Evolutionary conservation across 1,139 yeast species (phyloP).

Genomic region (Diutina mesorugosa): DNA sequence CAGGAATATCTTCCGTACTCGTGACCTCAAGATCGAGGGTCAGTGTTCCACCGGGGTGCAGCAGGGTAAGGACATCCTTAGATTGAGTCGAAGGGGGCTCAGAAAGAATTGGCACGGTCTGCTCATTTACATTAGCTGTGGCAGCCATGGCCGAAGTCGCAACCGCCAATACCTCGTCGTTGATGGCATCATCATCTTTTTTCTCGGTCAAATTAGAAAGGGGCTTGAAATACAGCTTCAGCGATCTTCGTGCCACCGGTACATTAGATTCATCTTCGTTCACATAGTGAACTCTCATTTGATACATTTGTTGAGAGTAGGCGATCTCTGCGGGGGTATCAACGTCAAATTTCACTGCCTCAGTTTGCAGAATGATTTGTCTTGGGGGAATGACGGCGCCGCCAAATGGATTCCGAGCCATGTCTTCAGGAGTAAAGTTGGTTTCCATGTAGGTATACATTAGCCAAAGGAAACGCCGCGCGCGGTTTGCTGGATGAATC

Average conservation of each 20-base stretch:
- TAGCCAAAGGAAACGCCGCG: constrained; percentile 70
- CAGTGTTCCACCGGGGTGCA: not conserved
- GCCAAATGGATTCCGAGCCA: constrained; percentile 57
- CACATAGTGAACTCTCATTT: constrained; percentile 45
- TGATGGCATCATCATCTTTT: not conserved
- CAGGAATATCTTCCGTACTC: not conserved
- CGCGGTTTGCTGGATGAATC: constrained; percentile 49
- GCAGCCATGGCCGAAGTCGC: not conserved
- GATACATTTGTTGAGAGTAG: constrained; percentile 60
- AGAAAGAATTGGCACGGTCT: not conserved
- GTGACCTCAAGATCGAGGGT: not conserved
- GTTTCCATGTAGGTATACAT: constrained; percentile 74
- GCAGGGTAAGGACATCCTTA: not conserved
- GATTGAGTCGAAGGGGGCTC: not conserved
- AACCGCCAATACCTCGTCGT: not conserved
- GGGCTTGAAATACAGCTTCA: not conserved
- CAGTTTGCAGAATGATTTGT: constrained; percentile 24
- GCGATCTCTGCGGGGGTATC: constrained; percentile 63
- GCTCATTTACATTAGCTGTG: not conserved
- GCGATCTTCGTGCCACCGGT: not conserved
- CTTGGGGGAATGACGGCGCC: constrained; percentile 30
- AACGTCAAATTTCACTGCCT: constrained; percentile 36
- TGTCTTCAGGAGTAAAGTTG: constrained; percentile 36
- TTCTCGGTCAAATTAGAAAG: not conserved
- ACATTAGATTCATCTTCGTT: constrained; percentile 30